These are phyloP conservation scores for Thyridium curvatum DNA, from an alignment of 2,329 filamentous ascomycete genomes.

Conservation along the genomic window DNA sequence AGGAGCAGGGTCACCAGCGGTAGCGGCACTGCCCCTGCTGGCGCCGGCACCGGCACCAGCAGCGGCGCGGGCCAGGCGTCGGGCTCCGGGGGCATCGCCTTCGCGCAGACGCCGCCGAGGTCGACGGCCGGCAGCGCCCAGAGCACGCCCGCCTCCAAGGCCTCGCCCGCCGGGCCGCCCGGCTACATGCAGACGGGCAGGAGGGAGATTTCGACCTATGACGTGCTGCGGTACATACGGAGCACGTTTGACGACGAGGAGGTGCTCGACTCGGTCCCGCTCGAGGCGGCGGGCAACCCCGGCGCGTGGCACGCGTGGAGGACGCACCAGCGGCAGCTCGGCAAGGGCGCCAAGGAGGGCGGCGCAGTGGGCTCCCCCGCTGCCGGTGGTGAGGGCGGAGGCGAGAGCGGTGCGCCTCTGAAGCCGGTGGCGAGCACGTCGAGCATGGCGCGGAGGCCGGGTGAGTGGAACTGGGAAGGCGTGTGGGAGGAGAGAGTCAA, in stretches of 20 bases:
- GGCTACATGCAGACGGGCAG: conserved; percentile 33
- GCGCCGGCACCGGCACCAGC: no score
- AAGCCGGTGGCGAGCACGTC: background rate
- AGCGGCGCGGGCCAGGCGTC: background rate
- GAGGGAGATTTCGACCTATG: conserved; percentile 49
- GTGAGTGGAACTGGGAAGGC: conserved; percentile 96
- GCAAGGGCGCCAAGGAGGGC: conserved; percentile 11
- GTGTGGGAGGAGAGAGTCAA: conserved; percentile 90
- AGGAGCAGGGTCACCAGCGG: conserved; percentile 36
- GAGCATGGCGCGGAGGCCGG: conserved; percentile 46
- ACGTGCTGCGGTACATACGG: conserved; percentile 74
- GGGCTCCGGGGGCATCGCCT: background rate
- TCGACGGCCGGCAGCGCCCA: conserved; percentile 14
- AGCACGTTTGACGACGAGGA: conserved; percentile 73
- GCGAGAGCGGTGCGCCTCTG: background rate
- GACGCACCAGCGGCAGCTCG: conserved; percentile 53
- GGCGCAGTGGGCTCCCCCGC: background rate
- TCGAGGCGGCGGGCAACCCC: conserved; percentile 80
- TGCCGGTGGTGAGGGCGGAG: background rate
- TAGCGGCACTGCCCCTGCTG: conserved; percentile 13
- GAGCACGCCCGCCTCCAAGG: conserved; percentile 21
- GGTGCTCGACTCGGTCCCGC: conserved; percentile 70
- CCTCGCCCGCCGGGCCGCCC: conserved; percentile 17
- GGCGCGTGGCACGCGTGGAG: conserved; percentile 94
- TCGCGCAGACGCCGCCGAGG: conserved; percentile 14